Evolutionary conservation across 805 yeast species (phyloP).

Genomic region (Debaryomyces tyrocola): DNA sequence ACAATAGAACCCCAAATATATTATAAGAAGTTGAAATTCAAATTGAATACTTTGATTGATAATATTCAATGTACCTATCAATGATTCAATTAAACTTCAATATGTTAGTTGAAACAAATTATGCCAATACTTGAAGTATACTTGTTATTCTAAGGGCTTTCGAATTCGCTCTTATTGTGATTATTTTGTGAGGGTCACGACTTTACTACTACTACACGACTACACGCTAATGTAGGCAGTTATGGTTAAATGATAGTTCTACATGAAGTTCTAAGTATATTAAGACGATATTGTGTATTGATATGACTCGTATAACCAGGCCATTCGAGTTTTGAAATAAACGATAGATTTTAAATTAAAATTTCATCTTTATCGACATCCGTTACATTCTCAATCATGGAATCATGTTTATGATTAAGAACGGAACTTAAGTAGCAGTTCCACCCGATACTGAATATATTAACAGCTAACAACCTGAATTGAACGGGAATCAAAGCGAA

Average conservation of each 20-base stretch:
- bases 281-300: too few relatives aligned
- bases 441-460: slow-evolving; percentile 76
- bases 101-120: neutral
- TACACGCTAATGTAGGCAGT: too few relatives aligned
- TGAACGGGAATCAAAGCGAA: slow-evolving; percentile 75
- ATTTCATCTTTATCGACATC: slow-evolving; percentile 9
- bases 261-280: too few relatives aligned
- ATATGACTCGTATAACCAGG: too few relatives aligned
- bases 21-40: neutral
- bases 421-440: slow-evolving; percentile 70
- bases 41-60: neutral
- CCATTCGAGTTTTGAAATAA: too few relatives aligned
- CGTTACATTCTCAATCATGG: neutral
- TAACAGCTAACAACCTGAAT: slow-evolving; percentile 66
- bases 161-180: neutral
- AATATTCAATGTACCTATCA: neutral
- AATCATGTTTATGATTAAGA: slow-evolving; percentile 15
- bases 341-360: slow-evolving; percentile 1
- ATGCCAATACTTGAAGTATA: neutral
- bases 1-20: neutral
- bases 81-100: neutral
- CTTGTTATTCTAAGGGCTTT: neutral
- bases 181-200: neutral
- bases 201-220: neutral
- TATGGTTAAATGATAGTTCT: too few relatives aligned